Evolutionary conservation across 352 stramenopile genomes (phyloP).

Genomic region (Phytopythium boreale): DNA sequence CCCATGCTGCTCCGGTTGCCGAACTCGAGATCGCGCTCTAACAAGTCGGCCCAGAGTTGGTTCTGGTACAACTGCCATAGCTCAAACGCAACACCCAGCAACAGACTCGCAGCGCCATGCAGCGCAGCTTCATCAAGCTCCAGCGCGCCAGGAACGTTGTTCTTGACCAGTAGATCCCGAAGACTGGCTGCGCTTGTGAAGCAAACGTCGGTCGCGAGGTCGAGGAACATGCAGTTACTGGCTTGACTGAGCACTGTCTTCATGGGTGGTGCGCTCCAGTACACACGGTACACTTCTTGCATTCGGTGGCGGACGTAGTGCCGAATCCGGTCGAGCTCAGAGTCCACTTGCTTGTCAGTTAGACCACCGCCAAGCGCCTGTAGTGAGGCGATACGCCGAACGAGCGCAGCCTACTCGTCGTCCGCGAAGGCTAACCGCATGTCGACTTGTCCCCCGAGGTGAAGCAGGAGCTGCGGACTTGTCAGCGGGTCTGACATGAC

Average conservation of each 20-base stretch:
- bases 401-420: conserved; percentile 30
- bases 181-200: conserved; percentile 33
- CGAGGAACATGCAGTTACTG: conserved; percentile 73
- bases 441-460: conserved; percentile 63
- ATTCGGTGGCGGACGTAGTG: conserved; percentile 44
- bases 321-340: conserved; percentile 16
- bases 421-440: conserved; percentile 40
- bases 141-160: neutral
- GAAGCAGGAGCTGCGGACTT: conserved; percentile 44
- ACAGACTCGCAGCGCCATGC: conserved; percentile 15
- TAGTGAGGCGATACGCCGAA: conserved; percentile 15
- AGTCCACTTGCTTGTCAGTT: conserved; percentile 13
- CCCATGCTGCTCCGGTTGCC: conserved; percentile 45
- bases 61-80: conserved; percentile 81
- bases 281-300: conserved; percentile 66
- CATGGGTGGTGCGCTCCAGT: conserved; percentile 54
- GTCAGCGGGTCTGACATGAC: conserved; percentile 53
- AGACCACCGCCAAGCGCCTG: conserved; percentile 8
- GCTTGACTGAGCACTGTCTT: conserved; percentile 36
- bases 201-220: conserved; percentile 52
- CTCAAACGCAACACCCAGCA: conserved; percentile 50
- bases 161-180: conserved; percentile 9
- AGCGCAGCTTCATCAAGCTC: conserved; percentile 21
- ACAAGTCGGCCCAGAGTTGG: conserved; percentile 65
- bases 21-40: conserved; percentile 51